Evolutionary conservation across 2,329 filamentous ascomycete species (phyloP), one percentile per base, ranked within the genome.

Genomic region (Trichoderma gracile): DNA sequence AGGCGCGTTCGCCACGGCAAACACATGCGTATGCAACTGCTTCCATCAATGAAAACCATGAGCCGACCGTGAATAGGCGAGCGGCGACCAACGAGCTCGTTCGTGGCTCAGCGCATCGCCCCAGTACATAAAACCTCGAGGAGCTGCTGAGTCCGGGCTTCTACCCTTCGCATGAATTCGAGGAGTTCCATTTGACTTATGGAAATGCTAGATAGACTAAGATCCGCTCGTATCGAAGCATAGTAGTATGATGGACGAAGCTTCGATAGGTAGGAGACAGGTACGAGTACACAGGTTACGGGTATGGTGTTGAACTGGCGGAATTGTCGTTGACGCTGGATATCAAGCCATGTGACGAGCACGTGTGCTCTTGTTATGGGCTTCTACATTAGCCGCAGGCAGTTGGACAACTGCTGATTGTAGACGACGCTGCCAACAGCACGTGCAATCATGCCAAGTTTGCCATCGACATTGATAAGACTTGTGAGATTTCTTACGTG

Each of bases 101-200:
- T 19, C 38, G 8, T 61, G 58, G 38, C 33, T 61, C 25, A 61
- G 30, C 12, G 47, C 23, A 38, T 45, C 38, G 14, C 47, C 47
- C 7, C 58, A 61, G 5, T 61, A 45, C 21, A 53, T 9, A 33
- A 9, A 38, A 61, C 21, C 38, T 61, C 23, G 38, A 61, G 21
- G 47, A 61, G 4, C n/a, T 61, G 7, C 25, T 61, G 8, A 61
- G 58, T 15, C 47, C 9, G 47, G 38, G 12, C 43, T 53, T 61
- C 52, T 45, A 12, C 47, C 43, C 10, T 45, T 40, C 5, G 58
- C 38, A 53, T 23, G 47, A 42, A n/a, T 53, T 45, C 38, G 19
- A 38, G 12, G 47, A 53, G 17, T 61, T 53, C n/a, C 40, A 53
- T 33, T 47, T 53, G 9, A 42, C 47, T n/a, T 61, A 52, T 17